Percentiles rank a stretch among this genome's conserved stretches.
phyloP scores from a whole-genome alignment of 768 basidiomycete species.

The Boletellus ananas region DNA sequence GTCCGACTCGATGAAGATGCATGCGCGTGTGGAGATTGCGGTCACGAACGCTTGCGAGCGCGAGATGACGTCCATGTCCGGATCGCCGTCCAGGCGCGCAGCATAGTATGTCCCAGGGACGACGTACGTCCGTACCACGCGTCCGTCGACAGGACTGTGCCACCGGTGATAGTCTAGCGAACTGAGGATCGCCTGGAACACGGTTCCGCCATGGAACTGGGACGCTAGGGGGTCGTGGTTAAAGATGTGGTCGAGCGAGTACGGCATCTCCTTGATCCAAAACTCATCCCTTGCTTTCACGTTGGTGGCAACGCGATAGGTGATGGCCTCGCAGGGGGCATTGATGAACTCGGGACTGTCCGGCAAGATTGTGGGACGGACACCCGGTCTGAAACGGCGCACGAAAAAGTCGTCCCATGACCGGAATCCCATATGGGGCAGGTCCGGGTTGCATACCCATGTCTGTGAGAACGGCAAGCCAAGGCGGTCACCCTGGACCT shows the following conservation, averaged over 20 bases:
- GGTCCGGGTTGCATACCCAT: constrained; percentile 39
- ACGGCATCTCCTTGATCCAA: constrained; percentile 61
- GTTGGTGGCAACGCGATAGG: constrained; percentile 39
- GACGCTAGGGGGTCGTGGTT: constrained; percentile 36
- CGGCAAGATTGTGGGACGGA: constrained; percentile 37
- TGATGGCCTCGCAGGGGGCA: constrained; percentile 51
- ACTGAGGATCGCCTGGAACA: constrained; percentile 57
- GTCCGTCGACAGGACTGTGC: constrained; percentile 54
- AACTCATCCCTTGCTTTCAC: constrained; percentile 45
- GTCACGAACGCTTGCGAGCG: constrained; percentile 37
- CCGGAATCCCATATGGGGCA: constrained; percentile 41
- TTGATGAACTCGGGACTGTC: constrained; percentile 37
- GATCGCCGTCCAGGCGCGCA: constrained; percentile 27
- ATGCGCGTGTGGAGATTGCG: constrained; percentile 46
- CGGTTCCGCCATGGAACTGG: constrained; percentile 47
- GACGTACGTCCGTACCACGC: constrained; percentile 37
- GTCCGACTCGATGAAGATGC: constrained; percentile 58
- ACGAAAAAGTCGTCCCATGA: constrained; percentile 60
- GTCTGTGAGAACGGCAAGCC: constrained; percentile 33
- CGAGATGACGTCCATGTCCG: constrained; percentile 24
- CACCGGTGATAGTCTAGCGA: constrained; percentile 59
- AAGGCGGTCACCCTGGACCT: constrained; percentile 2
- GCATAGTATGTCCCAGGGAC: constrained; percentile 53
- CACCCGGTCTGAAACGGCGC: constrained; percentile 35
- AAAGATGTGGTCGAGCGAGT: constrained; percentile 57